These are phyloP conservation scores for Sonneratia caseolaris DNA, from an alignment of 345 rosid species.

Conservation along the genomic window DNA sequence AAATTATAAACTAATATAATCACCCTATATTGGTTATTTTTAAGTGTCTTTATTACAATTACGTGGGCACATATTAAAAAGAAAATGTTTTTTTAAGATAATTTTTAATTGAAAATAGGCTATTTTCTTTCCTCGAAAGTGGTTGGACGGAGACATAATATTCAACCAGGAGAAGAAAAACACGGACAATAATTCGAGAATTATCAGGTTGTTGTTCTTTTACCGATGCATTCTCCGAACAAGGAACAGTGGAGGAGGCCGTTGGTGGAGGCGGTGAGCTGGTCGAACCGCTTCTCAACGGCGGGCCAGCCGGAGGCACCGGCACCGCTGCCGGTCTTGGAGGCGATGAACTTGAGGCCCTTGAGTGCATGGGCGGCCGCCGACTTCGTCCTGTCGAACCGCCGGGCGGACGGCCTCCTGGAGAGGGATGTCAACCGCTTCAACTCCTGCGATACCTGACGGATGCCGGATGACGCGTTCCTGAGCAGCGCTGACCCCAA, in stretches of 20 bases:
- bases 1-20: no score
- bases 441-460: constrained; percentile 74
- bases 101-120: no score
- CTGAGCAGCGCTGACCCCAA: constrained; percentile 39
- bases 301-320: constrained; percentile 50
- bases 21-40: no score
- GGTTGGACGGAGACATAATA: no score
- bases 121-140: no score
- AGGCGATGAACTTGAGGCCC: constrained; percentile 71
- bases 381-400: constrained; percentile 60
- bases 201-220: no score
- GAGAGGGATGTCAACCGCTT: constrained; percentile 49
- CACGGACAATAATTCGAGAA: no score
- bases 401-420: constrained; percentile 27
- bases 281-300: constrained; percentile 51
- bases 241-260: constrained; percentile 50
- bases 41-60: no score
- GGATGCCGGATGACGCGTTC: constrained; percentile 53
- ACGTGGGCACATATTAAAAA: no score
- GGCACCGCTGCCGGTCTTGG: constrained; percentile 36
- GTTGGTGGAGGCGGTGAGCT: constrained; percentile 39
- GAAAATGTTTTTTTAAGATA: no score
- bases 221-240: constrained; percentile 87
- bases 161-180: no score
- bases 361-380: constrained; percentile 66